phyloP scores from a whole-genome alignment of 441 rosid genomes.

The Pelargonium cotyledonis region DNA sequence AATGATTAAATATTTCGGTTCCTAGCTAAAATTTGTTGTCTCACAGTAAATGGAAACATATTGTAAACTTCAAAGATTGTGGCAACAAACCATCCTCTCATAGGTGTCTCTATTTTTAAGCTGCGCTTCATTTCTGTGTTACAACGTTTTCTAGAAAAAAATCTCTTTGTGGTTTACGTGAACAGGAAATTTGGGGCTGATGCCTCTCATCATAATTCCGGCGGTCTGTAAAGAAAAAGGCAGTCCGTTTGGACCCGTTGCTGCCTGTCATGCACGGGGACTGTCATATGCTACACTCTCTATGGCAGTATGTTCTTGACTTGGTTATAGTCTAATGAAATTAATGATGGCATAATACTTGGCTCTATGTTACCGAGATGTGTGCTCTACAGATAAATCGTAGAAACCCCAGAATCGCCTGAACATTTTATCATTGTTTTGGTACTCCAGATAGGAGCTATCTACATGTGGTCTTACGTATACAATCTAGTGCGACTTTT shows the following conservation, averaged over 20 bases:
- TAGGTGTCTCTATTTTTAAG: no score
- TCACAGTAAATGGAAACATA: no score
- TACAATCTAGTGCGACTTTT: conserved; percentile 55
- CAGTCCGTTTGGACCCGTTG: conserved; percentile 70
- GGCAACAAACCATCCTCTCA: no score
- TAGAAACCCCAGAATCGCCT: not conserved
- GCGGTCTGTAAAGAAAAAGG: conserved; percentile 76
- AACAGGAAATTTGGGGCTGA: conserved; percentile 71
- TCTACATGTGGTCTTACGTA: conserved; percentile 76
- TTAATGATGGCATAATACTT: not conserved
- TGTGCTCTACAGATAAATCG: not conserved
- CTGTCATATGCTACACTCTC: conserved; percentile 73
- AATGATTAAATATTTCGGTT: no score
- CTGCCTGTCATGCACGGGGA: conserved; percentile 46
- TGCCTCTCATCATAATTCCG: conserved; percentile 75
- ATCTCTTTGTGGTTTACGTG: conserved; percentile 5
- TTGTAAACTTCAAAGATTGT: no score
- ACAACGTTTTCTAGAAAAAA: not conserved
- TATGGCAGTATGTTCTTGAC: conserved; percentile 53
- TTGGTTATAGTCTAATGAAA: not conserved
- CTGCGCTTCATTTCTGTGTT: no score
- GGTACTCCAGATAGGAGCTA: conserved; percentile 55
- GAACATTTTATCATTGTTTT: not conserved
- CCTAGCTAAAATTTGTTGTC: no score
- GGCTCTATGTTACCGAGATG: not conserved